Evolutionary conservation across 768 basidiomycete genomes (phyloP).

Genomic region (Phylloporus sp.): DNA sequence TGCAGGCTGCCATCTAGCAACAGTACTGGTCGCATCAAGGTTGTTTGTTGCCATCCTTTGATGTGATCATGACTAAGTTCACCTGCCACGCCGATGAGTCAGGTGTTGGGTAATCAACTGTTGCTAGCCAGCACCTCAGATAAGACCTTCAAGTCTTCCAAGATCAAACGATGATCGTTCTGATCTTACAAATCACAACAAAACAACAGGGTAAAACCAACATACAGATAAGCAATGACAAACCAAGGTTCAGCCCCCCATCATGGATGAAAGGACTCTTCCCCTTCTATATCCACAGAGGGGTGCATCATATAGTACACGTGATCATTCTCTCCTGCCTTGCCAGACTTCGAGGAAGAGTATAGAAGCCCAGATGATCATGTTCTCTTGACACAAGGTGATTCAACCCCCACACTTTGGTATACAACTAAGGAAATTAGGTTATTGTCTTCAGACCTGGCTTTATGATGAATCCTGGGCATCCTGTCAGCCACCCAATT

Average conservation of each 20-base stretch:
- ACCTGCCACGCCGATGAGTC: not conserved
- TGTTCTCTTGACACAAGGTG: too few species aligned
- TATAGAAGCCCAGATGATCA: too few species aligned
- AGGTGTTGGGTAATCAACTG: not conserved
- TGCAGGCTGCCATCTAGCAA: constrained; percentile 57
- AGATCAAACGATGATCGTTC: too few species aligned
- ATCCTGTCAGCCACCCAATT: too few species aligned
- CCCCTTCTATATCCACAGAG: constrained; percentile 67
- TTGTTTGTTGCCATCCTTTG: constrained; percentile 28
- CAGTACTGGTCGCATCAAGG: constrained; percentile 42
- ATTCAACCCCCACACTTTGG: too few species aligned
- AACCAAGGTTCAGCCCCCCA: not conserved
- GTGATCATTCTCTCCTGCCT: constrained; percentile 56
- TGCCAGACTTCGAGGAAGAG: constrained; percentile 50
- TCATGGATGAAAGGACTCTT: constrained; percentile 35
- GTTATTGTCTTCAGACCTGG: too few species aligned
- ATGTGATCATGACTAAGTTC: not conserved
- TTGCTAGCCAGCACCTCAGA: too few species aligned
- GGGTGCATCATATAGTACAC: constrained; percentile 92
- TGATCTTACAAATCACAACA: too few species aligned
- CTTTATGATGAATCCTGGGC: too few species aligned
- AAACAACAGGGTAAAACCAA: not conserved
- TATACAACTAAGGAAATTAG: too few species aligned
- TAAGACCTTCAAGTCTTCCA: too few species aligned
- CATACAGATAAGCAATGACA: constrained; percentile 3